These are phyloP conservation scores for Picochlorum sp. DNA, from an alignment of 139 green algal species.

Conservation along the genomic window DNA sequence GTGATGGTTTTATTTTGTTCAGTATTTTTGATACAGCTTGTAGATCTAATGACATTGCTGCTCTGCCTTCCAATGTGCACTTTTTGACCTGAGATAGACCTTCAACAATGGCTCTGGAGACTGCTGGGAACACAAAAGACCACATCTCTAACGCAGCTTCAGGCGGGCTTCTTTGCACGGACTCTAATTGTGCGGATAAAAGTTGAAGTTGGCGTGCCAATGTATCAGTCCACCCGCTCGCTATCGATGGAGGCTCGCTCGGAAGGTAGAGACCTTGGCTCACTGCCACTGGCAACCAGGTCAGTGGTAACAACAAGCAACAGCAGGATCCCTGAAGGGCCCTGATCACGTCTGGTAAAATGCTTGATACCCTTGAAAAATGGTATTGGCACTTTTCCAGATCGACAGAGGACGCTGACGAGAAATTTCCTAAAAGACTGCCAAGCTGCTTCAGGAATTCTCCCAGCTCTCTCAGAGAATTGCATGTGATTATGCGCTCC, in stretches of 20 bases:
- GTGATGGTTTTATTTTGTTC: conserved; percentile 15
- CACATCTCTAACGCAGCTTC: conserved; percentile 37
- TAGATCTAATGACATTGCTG: conserved; percentile 56
- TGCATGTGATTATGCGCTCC: conserved; percentile 25
- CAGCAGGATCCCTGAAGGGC: too few species aligned
- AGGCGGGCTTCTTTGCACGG: neutral
- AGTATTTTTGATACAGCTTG: conserved; percentile 8
- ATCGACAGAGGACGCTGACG: too few species aligned
- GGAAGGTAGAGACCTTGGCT: too few species aligned
- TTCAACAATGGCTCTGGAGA: conserved; percentile 27
- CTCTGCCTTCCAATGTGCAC: conserved; percentile 55
- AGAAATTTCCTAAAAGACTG: conserved; percentile 2
- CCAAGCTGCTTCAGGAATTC: conserved; percentile 29
- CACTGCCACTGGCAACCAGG: too few species aligned
- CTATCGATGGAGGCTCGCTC: too few species aligned
- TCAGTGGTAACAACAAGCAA: too few species aligned
- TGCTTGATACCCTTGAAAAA: too few species aligned
- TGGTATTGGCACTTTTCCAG: too few species aligned
- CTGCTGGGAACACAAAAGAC: conserved; percentile 24
- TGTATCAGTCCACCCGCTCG: too few species aligned
- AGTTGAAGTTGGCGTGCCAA: neutral
- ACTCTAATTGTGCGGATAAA: conserved; percentile 24
- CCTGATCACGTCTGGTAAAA: too few species aligned
- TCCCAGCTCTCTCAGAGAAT: conserved; percentile 22
- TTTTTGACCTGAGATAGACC: conserved; percentile 39